Evolutionary conservation across 768 basidiomycete species (phyloP).

Genomic region (Phlegmacium glaucopus): DNA sequence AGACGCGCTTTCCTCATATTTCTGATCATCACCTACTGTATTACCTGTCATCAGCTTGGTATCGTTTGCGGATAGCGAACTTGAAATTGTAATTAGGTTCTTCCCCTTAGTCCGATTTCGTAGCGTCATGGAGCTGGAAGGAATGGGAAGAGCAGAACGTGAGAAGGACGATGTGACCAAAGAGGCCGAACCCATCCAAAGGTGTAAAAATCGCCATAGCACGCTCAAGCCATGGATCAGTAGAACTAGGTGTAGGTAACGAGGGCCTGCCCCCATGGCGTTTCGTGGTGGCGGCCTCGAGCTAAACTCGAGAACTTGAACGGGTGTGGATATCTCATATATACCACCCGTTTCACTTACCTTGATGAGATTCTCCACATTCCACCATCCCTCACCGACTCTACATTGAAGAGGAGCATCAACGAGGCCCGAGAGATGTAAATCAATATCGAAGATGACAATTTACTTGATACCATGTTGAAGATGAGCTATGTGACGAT

Average conservation of each 20-base stretch:
- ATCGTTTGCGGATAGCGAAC: slow-evolving; percentile 13
- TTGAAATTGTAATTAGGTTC: slow-evolving; percentile 8
- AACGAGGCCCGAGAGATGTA: slow-evolving; percentile 73
- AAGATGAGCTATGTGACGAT: slow-evolving; percentile 64
- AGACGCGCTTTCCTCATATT: slow-evolving; percentile 1
- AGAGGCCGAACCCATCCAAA: slow-evolving; percentile 33
- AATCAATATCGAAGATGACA: slow-evolving; percentile 88
- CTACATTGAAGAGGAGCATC: slow-evolving; percentile 24
- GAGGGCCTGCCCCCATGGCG: slow-evolving; percentile 48
- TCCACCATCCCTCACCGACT: slow-evolving; percentile 66
- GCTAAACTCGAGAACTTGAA: slow-evolving; percentile 30
- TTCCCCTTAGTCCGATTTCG: slow-evolving; percentile 52
- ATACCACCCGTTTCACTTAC: slow-evolving; percentile 26
- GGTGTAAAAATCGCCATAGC: slow-evolving; percentile 46
- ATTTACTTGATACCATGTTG: slow-evolving; percentile 73
- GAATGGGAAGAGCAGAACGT: slow-evolving; percentile 18
- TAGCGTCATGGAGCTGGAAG: slow-evolving; percentile 42
- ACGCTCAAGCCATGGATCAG: slow-evolving; percentile 58
- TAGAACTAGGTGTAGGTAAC: slow-evolving; percentile 24
- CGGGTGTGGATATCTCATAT: slow-evolving; percentile 7
- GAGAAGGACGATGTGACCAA: slow-evolving; percentile 17
- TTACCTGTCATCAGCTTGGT: slow-evolving; percentile 5
- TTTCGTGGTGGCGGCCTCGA: slow-evolving; percentile 65
- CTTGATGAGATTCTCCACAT: slow-evolving; percentile 51
- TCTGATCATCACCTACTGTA: background rate